Base-by-base conservation (phyloP, 441 rosid genomes). In the Hura crepitans region DNA sequence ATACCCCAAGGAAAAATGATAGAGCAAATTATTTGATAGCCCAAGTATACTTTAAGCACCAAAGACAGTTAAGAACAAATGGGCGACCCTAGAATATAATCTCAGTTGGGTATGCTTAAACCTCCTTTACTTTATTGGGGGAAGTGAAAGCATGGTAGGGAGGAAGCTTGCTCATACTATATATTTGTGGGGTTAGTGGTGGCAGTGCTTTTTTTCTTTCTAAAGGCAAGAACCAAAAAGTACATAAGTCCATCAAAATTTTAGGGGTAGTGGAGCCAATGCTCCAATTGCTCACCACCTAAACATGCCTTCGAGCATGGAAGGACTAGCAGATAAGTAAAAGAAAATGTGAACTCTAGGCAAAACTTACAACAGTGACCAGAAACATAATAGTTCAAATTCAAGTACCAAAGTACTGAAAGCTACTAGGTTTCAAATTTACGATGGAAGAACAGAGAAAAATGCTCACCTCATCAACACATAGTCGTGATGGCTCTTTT, bases 401-500 rank as follows among this genome's bases (percentile, higher is more conserved):
- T 9, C 20, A 31, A 6, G 47, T 10, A 22, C 6, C 4, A 23
- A 68, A 27, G 17, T 12, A 11, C 66, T n/a, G 43, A 45, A 63
- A 47, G 55, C 17, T 11, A 65, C 17, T 4, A 49, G 31, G 31
- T 9, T 13, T 50, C 47, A 51, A 50, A 20, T 35, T 64, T 64
- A 64, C 14, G 53, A 53, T 2, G 6, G 27, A 9, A 12, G 8
- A 13, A 57, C 4, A 45, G 11, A 3, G 70, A 18, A 54, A 67
- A 55, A 46, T 0, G n/a, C 8, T 20, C 82, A 90, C 94, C 91
- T 90, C 96, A 75, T 89, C 97, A 66, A 88, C 97, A 62, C 98
- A 93, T 10, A 89, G 87, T 53, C 88, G 84, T 14, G 96, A 84
- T 25, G 97, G 96, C 59, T 91, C 98, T 83, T 93, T 93, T 54